These are phyloP conservation scores for Fusarium albidum DNA, from an alignment of 2,329 filamentous ascomycete species.

Conservation along the genomic window DNA sequence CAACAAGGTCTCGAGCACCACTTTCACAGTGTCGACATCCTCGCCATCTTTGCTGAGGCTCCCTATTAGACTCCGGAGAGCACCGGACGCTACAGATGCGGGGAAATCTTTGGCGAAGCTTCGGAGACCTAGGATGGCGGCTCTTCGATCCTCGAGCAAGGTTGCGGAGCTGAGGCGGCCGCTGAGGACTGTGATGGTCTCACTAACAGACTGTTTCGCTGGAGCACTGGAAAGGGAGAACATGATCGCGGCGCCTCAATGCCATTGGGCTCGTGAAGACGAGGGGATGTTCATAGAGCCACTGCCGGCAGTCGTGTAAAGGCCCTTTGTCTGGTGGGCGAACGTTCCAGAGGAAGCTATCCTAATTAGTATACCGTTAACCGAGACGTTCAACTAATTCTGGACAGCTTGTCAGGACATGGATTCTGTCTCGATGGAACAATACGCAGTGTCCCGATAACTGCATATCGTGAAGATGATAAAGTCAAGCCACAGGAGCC, in stretches of 20 bases:
- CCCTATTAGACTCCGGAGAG: slow-evolving; percentile 86
- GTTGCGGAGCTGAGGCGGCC: slow-evolving; percentile 88
- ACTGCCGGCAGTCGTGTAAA: slow-evolving; percentile 17
- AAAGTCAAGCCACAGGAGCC: slow-evolving; percentile 1
- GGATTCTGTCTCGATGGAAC: not conserved
- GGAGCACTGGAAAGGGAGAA: slow-evolving; percentile 77
- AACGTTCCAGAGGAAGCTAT: slow-evolving; percentile 20
- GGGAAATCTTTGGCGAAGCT: slow-evolving; percentile 98
- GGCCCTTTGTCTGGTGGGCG: slow-evolving; percentile 7
- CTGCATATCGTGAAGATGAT: slow-evolving; percentile 25
- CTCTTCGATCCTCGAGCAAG: slow-evolving; percentile 91
- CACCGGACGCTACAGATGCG: slow-evolving; percentile 92
- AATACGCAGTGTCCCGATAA: slow-evolving; percentile 20
- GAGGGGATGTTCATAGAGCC: slow-evolving; percentile 24
- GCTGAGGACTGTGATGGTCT: slow-evolving; percentile 91
- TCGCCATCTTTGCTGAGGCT: slow-evolving; percentile 87
- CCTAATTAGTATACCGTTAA: slow-evolving; percentile 13
- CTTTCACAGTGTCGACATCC: slow-evolving; percentile 95
- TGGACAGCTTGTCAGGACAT: slow-evolving; percentile 39
- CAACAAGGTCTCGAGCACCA: slow-evolving; percentile 92
- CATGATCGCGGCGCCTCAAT: slow-evolving; percentile 52
- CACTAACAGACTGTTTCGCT: slow-evolving; percentile 93
- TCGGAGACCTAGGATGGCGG: slow-evolving; percentile 88
- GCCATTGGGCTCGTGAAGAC: slow-evolving; percentile 42
- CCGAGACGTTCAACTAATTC: slow-evolving; percentile 9